A percentile compares a stretch with the other conserved stretches of the same genome.
Conservation (phyloP, 371 early-diverging fungal genomes). For the Mortierella sp. region DNA sequence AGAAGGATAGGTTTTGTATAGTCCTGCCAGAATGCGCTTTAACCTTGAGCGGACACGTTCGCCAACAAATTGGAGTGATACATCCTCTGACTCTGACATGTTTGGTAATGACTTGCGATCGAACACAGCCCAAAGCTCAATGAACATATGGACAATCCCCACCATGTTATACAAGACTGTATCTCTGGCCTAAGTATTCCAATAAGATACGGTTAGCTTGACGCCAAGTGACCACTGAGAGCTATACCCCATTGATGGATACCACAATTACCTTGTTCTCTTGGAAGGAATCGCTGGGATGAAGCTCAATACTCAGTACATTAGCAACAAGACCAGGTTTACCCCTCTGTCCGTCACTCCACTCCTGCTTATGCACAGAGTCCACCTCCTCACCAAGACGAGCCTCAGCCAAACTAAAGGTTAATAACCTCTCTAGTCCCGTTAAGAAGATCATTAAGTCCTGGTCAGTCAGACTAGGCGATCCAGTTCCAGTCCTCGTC, state of each 20-base stretch:
- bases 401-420: constrained; percentile 69
- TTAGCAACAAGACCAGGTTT: constrained; percentile 45
- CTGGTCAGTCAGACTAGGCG: constrained; percentile 51
- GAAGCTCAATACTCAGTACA: constrained; percentile 42
- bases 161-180: constrained; percentile 63
- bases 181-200: constrained; percentile 65
- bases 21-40: constrained; percentile 64
- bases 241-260: not conserved
- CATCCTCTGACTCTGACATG: constrained; percentile 56
- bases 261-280: constrained; percentile 46
- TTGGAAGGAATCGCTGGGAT: constrained; percentile 47
- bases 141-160: constrained; percentile 60
- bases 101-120: constrained; percentile 30
- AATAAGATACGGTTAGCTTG: too few relatives aligned
- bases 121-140: constrained; percentile 66
- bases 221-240: not conserved
- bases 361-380: constrained; percentile 40
- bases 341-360: constrained; percentile 47
- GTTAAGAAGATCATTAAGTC: constrained; percentile 69
- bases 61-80: constrained; percentile 59
- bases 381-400: constrained; percentile 44
- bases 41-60: constrained; percentile 64
- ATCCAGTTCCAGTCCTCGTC: constrained; percentile 1
- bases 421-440: constrained; percentile 72
- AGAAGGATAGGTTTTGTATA: constrained; percentile 64